Evolutionary conservation across 305 asterid species (phyloP).

Genomic region (Ilex paraguariensis): DNA sequence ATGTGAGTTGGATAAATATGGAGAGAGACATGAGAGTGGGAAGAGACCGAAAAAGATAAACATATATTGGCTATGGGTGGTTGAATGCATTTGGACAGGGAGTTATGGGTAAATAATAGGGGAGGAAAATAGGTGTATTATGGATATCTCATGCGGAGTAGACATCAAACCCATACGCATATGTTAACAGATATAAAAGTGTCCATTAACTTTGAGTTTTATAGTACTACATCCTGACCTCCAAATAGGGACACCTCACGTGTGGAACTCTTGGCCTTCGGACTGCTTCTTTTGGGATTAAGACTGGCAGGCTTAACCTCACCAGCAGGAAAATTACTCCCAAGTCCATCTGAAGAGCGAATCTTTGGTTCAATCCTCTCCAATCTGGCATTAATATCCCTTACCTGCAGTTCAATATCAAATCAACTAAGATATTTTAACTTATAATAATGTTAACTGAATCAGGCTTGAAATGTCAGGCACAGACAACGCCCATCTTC

Average conservation of each 20-base stretch:
- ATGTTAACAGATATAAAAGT: neutral
- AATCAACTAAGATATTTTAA: conserved; percentile 18
- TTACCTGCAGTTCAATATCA: conserved; percentile 53
- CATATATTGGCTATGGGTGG: too few species aligned
- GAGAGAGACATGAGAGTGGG: too few species aligned
- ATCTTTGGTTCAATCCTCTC: conserved; percentile 88
- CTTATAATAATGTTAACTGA: neutral
- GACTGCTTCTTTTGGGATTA: conserved; percentile 81
- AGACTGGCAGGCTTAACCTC: conserved; percentile 53
- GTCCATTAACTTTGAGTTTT: neutral
- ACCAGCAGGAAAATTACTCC: conserved; percentile 46
- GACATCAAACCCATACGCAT: too few species aligned
- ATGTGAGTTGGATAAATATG: too few species aligned
- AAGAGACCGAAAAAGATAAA: too few species aligned
- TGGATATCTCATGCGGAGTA: too few species aligned
- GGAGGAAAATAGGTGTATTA: too few species aligned
- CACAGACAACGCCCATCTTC: too few species aligned
- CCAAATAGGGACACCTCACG: conserved; percentile 92
- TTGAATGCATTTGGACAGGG: too few species aligned
- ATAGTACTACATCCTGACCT: conserved; percentile 50
- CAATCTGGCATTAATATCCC: conserved; percentile 84
- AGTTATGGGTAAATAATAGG: too few species aligned
- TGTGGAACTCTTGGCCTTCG: conserved; percentile 70
- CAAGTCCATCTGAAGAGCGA: conserved; percentile 62
- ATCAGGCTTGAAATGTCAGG: too few species aligned